Base-by-base conservation (phyloP, 495 filamentous ascomycete genomes). In the Aspergillus coremiiformis region DNA sequence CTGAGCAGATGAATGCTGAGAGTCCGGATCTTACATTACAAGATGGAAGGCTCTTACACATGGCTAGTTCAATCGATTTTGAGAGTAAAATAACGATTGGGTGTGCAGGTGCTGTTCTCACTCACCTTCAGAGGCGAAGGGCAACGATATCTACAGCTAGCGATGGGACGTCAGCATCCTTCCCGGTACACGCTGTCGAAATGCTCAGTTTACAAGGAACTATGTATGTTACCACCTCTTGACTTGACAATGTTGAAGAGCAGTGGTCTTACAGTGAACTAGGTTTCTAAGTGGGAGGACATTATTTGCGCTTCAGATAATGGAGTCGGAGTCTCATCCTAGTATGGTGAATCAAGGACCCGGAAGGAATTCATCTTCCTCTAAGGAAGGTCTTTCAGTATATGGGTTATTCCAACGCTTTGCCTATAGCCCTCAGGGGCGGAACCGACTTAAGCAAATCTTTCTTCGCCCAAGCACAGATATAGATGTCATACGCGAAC, bases 361-460 rank as follows among this genome's bases (percentile, higher is more conserved):
- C 11, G 81, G 77, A 10, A 82, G 69, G 54, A 82, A 78, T 5
- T 75, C 78, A 7, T 84, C 84, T 0, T 84, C 84, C 12, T 80
- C 84, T 0, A 96, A 96, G 64, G 90, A 96, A 65, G 85, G 83
- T 7, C 78, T 96, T n/a, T 96, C 91, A 2, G 68, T 98, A 1
- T 94, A 86, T 55, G 93, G 90, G 4, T 73, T 94, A 11, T 90
- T 94, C 54, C 80, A 85, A 39, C 77, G 84, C 33, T 73, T 92
- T 52, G 86, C 94, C 37, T 80, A 78, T 27, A 95, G 89, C 2
- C 83, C 89, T 5, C 88, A 96, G 58, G 93, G 94, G 2, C 89
- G 84, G 58, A 64, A 72, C 21, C 80, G 78, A 43, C 76, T 98
- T 4, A 83, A 87, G 19, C 85, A 90, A 59, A 86, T 88, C 56